These are phyloP conservation scores for Dactylonectria macrodidyma DNA, from an alignment of 2,329 filamentous ascomycete genomes.

Conservation along the genomic window DNA sequence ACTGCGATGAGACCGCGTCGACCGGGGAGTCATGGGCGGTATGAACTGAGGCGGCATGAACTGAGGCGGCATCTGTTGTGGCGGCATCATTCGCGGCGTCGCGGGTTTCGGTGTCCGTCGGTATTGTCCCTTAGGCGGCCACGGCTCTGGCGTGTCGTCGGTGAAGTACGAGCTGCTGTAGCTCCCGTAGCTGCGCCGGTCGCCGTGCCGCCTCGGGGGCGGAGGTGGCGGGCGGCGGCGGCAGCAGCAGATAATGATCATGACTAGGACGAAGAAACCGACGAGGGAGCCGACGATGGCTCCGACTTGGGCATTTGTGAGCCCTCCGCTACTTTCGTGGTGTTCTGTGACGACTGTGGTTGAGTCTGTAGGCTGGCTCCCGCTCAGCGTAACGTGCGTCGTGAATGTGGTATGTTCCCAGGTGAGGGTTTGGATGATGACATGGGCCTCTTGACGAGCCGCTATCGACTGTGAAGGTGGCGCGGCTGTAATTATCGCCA, in stretches of 20 bases:
- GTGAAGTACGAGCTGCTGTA: constrained; percentile 31
- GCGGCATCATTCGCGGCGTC: not conserved
- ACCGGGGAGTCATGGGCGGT: constrained; percentile 15
- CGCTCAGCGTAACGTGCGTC: constrained; percentile 52
- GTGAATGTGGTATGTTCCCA: constrained; percentile 55
- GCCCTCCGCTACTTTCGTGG: constrained; percentile 38
- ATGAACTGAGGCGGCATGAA: not conserved
- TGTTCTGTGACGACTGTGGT: constrained; percentile 25
- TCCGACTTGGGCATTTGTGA: constrained; percentile 57
- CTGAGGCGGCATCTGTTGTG: too few relatives aligned
- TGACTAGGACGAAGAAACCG: constrained; percentile 53
- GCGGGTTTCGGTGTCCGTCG: constrained; percentile 4
- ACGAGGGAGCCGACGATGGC: constrained; percentile 59
- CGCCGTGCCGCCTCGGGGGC: constrained; percentile 5
- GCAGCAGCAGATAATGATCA: constrained; percentile 52
- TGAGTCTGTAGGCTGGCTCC: constrained; percentile 19
- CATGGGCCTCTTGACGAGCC: constrained; percentile 45
- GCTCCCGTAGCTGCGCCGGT: constrained; percentile 35
- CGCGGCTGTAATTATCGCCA: constrained; percentile 19
- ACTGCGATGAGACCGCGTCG: constrained; percentile 18
- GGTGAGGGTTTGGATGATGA: constrained; percentile 56
- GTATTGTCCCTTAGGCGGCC: constrained; percentile 5
- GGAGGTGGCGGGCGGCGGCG: constrained; percentile 34
- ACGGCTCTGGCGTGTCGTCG: constrained; percentile 32
- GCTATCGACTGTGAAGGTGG: constrained; percentile 35